Percentiles rank a stretch among this genome's conserved stretches.
Conservation (phyloP, 1,284 basidiomycete genomes). For the Cryptococcus depauperatus region DNA sequence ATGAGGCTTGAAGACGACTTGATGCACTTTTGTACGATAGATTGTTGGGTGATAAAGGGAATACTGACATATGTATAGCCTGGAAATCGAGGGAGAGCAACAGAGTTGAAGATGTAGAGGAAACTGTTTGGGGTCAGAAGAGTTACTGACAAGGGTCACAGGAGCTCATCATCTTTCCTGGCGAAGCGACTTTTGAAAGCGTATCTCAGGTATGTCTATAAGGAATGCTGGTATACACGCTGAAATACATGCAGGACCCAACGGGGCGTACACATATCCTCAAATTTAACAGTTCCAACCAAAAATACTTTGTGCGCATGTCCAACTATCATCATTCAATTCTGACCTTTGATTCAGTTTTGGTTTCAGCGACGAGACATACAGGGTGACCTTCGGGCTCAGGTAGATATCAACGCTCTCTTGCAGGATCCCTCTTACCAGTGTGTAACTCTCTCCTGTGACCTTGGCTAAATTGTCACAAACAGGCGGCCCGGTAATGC, state of each 20-base stretch:
- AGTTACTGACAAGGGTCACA: slow-evolving; percentile 6
- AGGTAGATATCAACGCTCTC: slow-evolving; percentile 37
- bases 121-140: slow-evolving; percentile 4
- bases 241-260: slow-evolving; percentile 22
- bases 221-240: background rate
- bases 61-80: slow-evolving; percentile 12
- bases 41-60: slow-evolving; percentile 1
- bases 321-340: background rate
- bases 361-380: slow-evolving; percentile 39
- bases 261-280: slow-evolving; percentile 40
- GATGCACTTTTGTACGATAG: slow-evolving; percentile 31
- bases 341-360: slow-evolving; percentile 25
- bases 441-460: slow-evolving; percentile 15
- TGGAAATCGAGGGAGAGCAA: slow-evolving; percentile 34
- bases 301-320: slow-evolving; percentile 37
- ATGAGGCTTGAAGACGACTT: slow-evolving; percentile 37
- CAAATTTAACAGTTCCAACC: slow-evolving; percentile 40
- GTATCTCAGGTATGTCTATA: slow-evolving; percentile 30
- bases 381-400: slow-evolving; percentile 27
- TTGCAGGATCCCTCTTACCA: slow-evolving; percentile 37
- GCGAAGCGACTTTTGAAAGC: slow-evolving; percentile 41
- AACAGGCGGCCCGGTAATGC: slow-evolving; percentile 17
- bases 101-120: slow-evolving; percentile 36
- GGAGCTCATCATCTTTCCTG: slow-evolving; percentile 45
- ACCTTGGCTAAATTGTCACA: slow-evolving; percentile 1